Evolutionary conservation across 768 basidiomycete genomes (phyloP).

Genomic region (Serendipita sp.): DNA sequence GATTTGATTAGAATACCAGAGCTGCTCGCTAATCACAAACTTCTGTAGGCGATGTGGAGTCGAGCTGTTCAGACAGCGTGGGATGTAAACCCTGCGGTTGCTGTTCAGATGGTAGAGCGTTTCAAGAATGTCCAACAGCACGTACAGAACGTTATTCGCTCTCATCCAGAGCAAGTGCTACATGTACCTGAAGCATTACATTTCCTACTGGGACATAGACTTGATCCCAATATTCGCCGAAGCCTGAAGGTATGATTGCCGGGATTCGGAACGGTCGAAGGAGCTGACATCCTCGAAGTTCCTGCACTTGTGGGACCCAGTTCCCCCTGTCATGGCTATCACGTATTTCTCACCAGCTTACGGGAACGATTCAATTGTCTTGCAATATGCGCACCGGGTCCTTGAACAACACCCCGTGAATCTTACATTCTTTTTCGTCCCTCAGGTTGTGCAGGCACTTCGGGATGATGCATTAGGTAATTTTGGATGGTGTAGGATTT

Average conservation of each 20-base stretch:
- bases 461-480: constrained; percentile 77
- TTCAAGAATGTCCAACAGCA: constrained; percentile 71
- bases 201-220: constrained; percentile 58
- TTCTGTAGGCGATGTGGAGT: constrained; percentile 43
- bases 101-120: constrained; percentile 71
- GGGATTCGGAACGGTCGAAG: constrained; percentile 8
- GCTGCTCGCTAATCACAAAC: constrained; percentile 8
- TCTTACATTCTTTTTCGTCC: constrained; percentile 96
- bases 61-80: constrained; percentile 57
- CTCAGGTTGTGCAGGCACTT: constrained; percentile 93
- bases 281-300: constrained; percentile 32
- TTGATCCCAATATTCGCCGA: constrained; percentile 39
- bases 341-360: constrained; percentile 77
- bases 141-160: constrained; percentile 56
- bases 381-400: constrained; percentile 95
- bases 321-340: constrained; percentile 66
- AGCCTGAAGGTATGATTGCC: constrained; percentile 51
- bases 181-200: constrained; percentile 67
- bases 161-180: constrained; percentile 51
- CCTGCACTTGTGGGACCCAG: constrained; percentile 75
- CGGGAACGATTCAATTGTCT: constrained; percentile 62
- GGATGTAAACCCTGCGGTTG: constrained; percentile 70
- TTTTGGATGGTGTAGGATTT: constrained; percentile 11
- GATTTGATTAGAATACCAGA: constrained; percentile 11
- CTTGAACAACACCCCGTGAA: constrained; percentile 89